These are phyloP conservation scores for Globisporangium sylvaticum DNA, from an alignment of 352 stramenopile genomes.

Conservation along the genomic window DNA sequence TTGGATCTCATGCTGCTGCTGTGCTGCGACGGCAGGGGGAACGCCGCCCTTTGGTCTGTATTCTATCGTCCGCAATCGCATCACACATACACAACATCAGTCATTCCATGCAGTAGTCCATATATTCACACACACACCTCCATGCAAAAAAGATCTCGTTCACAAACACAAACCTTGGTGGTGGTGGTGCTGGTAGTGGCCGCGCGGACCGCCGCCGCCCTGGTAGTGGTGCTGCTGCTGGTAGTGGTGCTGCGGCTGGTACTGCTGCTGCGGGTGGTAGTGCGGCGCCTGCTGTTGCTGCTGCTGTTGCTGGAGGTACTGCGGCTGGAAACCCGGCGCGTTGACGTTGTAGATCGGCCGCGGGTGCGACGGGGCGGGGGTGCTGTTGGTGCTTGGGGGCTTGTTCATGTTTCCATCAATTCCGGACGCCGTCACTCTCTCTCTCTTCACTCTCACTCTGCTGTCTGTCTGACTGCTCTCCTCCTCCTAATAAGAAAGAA, in stretches of 20 bases:
- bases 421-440: neutral
- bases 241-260: conserved; percentile 17
- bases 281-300: conserved; percentile 30
- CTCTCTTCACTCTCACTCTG: too few species aligned
- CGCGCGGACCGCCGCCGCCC: conserved; percentile 27
- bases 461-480: neutral
- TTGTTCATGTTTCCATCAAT: conserved; percentile 49
- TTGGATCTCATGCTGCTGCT: conserved; percentile 13
- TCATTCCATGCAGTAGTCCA: neutral
- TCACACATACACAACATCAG: neutral
- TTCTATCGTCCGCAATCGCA: conserved; percentile 6
- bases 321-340: conserved; percentile 33
- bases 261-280: conserved; percentile 23
- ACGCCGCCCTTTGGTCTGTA: conserved; percentile 17
- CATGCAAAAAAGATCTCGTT: neutral
- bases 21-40: conserved; percentile 2
- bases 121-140: neutral
- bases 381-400: conserved; percentile 26
- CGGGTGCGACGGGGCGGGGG: conserved; percentile 11
- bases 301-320: conserved; percentile 32
- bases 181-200: conserved; percentile 35
- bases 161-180: conserved; percentile 30
- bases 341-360: conserved; percentile 26
- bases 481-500: neutral
- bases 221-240: conserved; percentile 30